Conservation (phyloP, 2,329 filamentous ascomycete genomes). For the Aspergillus hortae region DNA sequence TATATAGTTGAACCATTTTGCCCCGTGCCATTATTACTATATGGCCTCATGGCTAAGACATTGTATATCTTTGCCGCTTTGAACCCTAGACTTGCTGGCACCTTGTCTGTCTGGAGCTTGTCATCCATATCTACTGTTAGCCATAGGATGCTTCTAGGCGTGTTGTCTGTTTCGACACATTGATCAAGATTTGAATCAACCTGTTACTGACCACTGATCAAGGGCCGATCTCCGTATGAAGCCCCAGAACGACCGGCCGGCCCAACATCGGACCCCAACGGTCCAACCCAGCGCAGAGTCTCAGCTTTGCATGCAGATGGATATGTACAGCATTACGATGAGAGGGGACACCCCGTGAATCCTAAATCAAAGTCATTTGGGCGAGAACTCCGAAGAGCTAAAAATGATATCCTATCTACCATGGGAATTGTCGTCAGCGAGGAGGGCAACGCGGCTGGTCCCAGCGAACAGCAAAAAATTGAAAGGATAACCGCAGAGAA, state of each 20-base stretch:
- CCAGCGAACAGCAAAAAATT: conserved; percentile 37
- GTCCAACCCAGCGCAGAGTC: conserved; percentile 18
- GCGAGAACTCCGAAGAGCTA: conserved; percentile 43
- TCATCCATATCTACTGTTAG: neutral
- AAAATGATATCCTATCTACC: conserved; percentile 49
- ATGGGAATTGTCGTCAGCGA: conserved; percentile 48
- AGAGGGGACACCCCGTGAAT: conserved; percentile 46
- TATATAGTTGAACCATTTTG: neutral
- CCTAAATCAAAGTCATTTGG: conserved; percentile 37
- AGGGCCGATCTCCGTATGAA: conserved; percentile 48
- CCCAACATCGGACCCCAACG: conserved; percentile 17
- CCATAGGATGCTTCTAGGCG: no score
- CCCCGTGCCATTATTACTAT: neutral
- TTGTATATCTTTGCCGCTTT: no score
- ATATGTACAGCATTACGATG: conserved; percentile 49
- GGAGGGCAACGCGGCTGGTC: conserved; percentile 31
- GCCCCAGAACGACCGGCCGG: conserved; percentile 30
- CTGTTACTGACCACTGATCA: conserved; percentile 18
- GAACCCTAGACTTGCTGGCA: no score
- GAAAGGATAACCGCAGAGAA: conserved; percentile 40
- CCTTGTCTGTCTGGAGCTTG: neutral
- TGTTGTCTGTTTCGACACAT: no score
- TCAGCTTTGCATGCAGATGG: conserved; percentile 33
- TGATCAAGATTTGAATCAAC: neutral
- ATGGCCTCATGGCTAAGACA: no score